These are phyloP conservation scores for Funneliformis geosporum DNA, from an alignment of 192 early-diverging fungal genomes.

Conservation along the genomic window DNA sequence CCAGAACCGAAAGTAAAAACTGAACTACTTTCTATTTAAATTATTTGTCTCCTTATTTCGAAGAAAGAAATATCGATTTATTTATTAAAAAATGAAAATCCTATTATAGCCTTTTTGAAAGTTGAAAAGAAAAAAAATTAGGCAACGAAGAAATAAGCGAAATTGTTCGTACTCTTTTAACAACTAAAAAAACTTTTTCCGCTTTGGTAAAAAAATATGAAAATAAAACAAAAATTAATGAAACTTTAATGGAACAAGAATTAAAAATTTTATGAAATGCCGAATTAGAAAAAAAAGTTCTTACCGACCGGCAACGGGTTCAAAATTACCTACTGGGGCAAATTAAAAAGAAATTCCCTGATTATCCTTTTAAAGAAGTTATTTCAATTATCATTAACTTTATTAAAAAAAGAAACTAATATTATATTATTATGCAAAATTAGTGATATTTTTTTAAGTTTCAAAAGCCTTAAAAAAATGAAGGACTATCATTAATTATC, in stretches of 20 bases:
- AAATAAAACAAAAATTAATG: neutral
- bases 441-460: no score
- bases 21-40: constrained; percentile 4
- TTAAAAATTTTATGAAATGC: constrained; percentile 5
- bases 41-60: neutral
- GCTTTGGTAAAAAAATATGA: neutral
- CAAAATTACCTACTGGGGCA: neutral
- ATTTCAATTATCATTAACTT: neutral
- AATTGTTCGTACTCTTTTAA: neutral
- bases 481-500: no score
- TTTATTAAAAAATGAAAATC: neutral
- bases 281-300: no score
- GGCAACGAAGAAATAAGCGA: neutral
- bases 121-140: constrained; percentile 13
- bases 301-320: no score
- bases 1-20: neutral
- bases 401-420: neutral
- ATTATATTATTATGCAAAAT: no score
- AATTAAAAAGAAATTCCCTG: neutral
- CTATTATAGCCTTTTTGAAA: neutral
- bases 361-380: neutral
- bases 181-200: neutral
- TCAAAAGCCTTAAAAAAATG: no score
- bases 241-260: constrained; percentile 10
- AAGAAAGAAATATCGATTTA: neutral